A percentile compares a stretch with the other conserved stretches of the same genome.
These are phyloP conservation scores for Fusarium proliferatum DNA, from an alignment of 2,329 filamentous ascomycete genomes.

Conservation along the genomic window DNA sequence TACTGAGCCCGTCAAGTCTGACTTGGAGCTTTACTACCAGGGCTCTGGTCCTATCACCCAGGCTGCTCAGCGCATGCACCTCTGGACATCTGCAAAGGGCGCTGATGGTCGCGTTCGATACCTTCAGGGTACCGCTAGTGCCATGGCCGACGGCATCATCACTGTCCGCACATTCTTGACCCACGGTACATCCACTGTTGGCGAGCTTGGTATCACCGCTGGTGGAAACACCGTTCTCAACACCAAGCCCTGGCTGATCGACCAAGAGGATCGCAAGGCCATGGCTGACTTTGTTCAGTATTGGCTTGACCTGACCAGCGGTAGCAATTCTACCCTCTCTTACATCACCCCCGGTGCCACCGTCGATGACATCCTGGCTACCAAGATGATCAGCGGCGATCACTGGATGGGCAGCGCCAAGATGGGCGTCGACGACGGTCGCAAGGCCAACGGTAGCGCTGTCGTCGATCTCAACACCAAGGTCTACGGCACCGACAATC, in stretches of 20 bases:
- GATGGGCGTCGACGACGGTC: conserved; percentile 63
- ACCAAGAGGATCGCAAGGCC: conserved; percentile 40
- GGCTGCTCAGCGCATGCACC: conserved; percentile 44
- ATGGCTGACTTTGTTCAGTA: conserved; percentile 43
- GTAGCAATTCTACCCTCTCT: conserved; percentile 37
- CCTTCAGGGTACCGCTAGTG: conserved; percentile 41
- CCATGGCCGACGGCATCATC: conserved; percentile 40
- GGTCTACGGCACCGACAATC: conserved; percentile 70
- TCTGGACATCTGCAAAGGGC: conserved; percentile 42
- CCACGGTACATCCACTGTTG: conserved; percentile 40
- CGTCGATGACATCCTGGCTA: conserved; percentile 26
- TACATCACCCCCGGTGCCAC: conserved; percentile 41
- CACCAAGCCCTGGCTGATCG: conserved; percentile 45
- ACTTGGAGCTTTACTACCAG: conserved; percentile 42
- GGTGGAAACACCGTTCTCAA: conserved; percentile 43
- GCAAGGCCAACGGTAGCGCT: conserved; percentile 56
- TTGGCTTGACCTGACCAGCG: conserved; percentile 37
- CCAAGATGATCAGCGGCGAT: conserved; percentile 45
- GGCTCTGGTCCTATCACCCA: conserved; percentile 44
- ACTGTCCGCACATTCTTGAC: conserved; percentile 42
- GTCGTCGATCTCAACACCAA: conserved; percentile 68
- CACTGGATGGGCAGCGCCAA: conserved; percentile 45
- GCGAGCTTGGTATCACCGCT: conserved; percentile 41
- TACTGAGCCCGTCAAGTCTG: conserved; percentile 17
- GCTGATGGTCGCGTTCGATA: conserved; percentile 40